Evolutionary conservation across 305 asterid species (phyloP).

Genomic region (Fraxinus albicans): DNA sequence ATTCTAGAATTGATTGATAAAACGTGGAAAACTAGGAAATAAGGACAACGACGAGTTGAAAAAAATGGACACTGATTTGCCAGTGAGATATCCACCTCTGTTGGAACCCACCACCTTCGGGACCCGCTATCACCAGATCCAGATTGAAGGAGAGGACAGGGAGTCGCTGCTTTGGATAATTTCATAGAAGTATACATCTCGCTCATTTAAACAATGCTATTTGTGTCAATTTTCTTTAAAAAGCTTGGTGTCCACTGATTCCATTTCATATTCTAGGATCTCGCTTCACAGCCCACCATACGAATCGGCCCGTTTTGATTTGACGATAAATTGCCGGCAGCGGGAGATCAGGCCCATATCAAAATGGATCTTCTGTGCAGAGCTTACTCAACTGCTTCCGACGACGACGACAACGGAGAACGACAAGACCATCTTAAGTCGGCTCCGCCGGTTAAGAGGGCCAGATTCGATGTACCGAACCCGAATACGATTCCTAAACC

Average conservation of each 20-base stretch:
- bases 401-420: constrained; percentile 34
- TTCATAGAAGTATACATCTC: no score
- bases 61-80: background rate
- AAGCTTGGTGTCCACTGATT: background rate
- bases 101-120: background rate
- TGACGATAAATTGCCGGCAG: background rate
- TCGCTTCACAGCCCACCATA: background rate
- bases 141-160: background rate
- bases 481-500: constrained; percentile 18
- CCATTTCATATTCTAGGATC: background rate
- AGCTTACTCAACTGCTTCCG: constrained; percentile 60
- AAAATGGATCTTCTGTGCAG: constrained; percentile 72
- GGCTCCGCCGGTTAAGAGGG: constrained; percentile 44
- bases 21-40: background rate
- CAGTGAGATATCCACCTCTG: background rate
- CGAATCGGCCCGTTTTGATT: background rate
- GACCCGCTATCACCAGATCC: background rate
- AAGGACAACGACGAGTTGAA: background rate
- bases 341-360: background rate
- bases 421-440: constrained; percentile 3
- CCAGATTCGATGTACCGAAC: constrained; percentile 21
- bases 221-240: background rate
- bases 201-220: background rate
- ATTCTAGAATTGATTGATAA: background rate
- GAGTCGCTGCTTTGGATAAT: background rate